Percentiles rank a stretch among this genome's conserved stretches.
These are phyloP conservation scores for Microsporum canis DNA, from an alignment of 2,329 filamentous ascomycete species.

Conservation along the genomic window DNA sequence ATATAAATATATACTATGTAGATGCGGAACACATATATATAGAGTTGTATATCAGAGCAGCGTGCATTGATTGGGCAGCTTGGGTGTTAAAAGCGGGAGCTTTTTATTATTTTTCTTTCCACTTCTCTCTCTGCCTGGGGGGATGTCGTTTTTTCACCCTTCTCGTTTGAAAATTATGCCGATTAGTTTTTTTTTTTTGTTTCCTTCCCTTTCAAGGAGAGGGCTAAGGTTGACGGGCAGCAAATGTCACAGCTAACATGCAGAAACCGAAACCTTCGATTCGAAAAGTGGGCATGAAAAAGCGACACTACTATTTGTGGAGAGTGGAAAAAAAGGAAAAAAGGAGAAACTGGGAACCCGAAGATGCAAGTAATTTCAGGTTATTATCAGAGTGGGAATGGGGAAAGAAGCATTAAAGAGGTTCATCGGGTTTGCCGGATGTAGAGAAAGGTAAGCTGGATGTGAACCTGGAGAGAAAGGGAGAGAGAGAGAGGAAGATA, in stretches of 20 bases:
- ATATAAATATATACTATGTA: background rate
- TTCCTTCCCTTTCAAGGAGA: background rate
- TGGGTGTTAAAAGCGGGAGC: background rate
- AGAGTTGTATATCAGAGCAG: background rate
- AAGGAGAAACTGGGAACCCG: background rate
- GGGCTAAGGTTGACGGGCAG: slow-evolving; percentile 3
- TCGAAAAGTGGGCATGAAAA: background rate
- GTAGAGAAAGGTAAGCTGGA: background rate
- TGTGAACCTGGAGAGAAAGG: too few species aligned
- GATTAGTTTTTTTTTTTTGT: slow-evolving; percentile 1
- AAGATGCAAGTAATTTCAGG: background rate
- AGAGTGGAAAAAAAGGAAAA: background rate
- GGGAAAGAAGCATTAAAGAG: background rate
- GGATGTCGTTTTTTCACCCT: background rate
- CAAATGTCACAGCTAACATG: background rate
- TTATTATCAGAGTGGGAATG: too few species aligned
- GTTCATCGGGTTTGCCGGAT: background rate
- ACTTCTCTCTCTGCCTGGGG: background rate
- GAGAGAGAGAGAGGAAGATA: background rate
- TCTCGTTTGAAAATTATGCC: slow-evolving; percentile 1
- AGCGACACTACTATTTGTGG: slow-evolving; percentile 1
- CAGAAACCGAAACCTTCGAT: slow-evolving; percentile 1
- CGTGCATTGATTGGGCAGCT: background rate
- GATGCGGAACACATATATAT: slow-evolving; percentile 1
- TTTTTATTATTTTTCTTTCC: background rate